Evolutionary conservation across 2,329 filamentous ascomycete species (phyloP).

Genomic region (Fusarium musae): DNA sequence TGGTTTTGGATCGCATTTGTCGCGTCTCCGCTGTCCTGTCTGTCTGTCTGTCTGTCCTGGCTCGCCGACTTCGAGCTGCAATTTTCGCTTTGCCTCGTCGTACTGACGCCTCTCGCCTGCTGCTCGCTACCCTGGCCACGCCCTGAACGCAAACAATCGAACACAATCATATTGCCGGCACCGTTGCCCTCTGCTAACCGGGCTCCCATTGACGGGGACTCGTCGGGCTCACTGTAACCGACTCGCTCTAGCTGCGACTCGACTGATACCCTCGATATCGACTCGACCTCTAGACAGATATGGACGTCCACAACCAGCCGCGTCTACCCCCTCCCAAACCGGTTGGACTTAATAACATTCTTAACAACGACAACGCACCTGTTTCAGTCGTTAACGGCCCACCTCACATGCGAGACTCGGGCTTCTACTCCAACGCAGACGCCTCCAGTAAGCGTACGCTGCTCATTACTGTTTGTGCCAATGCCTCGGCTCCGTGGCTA

Average conservation of each 20-base stretch:
- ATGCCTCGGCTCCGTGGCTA: conserved; percentile 28
- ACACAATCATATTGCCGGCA: neutral
- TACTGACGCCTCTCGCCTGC: conserved; percentile 16
- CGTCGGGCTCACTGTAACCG: conserved; percentile 10
- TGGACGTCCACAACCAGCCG: conserved; percentile 46
- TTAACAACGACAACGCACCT: conserved; percentile 51
- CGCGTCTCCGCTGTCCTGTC: conserved; percentile 14
- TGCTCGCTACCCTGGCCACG: conserved; percentile 5
- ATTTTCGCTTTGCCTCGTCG: conserved; percentile 9
- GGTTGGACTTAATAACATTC: conserved; percentile 53
- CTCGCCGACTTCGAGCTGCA: conserved; percentile 1
- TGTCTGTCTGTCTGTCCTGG: neutral
- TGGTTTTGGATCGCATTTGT: conserved; percentile 10
- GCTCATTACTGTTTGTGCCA: conserved; percentile 29
- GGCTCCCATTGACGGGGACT: conserved; percentile 14
- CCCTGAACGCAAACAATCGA: conserved; percentile 12
- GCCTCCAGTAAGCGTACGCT: conserved; percentile 56
- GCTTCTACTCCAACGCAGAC: conserved; percentile 58
- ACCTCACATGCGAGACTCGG: conserved; percentile 54
- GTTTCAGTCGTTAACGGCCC: conserved; percentile 42
- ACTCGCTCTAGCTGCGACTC: conserved; percentile 14
- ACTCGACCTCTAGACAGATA: conserved; percentile 26
- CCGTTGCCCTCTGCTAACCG: neutral
- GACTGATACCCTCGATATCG: conserved; percentile 23
- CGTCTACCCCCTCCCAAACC: conserved; percentile 47